Evolutionary conservation across 2,329 filamentous ascomycete genomes (phyloP).

Genomic region (Paramyrothecium roridum): DNA sequence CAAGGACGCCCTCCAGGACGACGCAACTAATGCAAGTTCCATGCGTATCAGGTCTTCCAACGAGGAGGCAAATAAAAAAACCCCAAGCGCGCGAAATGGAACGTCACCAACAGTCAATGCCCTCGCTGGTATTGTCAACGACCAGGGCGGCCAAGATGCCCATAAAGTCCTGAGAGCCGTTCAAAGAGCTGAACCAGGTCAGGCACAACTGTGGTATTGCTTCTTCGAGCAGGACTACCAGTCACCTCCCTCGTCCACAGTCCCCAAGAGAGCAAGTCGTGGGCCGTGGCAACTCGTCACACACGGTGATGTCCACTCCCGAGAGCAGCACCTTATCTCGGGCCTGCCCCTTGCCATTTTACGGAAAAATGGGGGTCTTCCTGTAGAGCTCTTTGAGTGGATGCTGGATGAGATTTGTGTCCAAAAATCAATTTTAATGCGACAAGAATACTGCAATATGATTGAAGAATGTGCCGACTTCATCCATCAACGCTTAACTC

Average conservation of each 20-base stretch:
- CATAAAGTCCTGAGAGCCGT: conserved; percentile 46
- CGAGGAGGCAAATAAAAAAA: conserved; percentile 7
- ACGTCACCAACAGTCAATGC: conserved; percentile 7
- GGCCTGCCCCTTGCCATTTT: conserved; percentile 57
- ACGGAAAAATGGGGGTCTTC: conserved; percentile 34
- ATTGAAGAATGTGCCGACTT: conserved; percentile 42
- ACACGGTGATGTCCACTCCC: conserved; percentile 38
- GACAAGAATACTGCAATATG: conserved; percentile 59
- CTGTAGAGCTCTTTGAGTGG: conserved; percentile 66
- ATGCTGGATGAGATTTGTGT: conserved; percentile 56
- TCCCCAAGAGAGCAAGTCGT: conserved; percentile 26
- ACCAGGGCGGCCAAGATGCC: conserved; percentile 38
- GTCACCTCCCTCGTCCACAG: conserved; percentile 16
- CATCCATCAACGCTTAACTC: conserved; percentile 40
- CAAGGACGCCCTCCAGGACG: conserved; percentile 55
- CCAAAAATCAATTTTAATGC: conserved; percentile 53
- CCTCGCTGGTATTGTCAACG: conserved; percentile 27
- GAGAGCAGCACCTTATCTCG: conserved; percentile 58
- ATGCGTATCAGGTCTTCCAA: conserved; percentile 36
- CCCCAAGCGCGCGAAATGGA: neutral
- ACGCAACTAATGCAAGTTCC: conserved; percentile 55
- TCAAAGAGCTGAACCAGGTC: conserved; percentile 42
- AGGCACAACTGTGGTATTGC: conserved; percentile 36
- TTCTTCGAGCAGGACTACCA: conserved; percentile 43
- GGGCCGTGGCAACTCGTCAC: conserved; percentile 46